Conservation (phyloP, 345 rosid species). For the Bretschneidera sinensis region DNA sequence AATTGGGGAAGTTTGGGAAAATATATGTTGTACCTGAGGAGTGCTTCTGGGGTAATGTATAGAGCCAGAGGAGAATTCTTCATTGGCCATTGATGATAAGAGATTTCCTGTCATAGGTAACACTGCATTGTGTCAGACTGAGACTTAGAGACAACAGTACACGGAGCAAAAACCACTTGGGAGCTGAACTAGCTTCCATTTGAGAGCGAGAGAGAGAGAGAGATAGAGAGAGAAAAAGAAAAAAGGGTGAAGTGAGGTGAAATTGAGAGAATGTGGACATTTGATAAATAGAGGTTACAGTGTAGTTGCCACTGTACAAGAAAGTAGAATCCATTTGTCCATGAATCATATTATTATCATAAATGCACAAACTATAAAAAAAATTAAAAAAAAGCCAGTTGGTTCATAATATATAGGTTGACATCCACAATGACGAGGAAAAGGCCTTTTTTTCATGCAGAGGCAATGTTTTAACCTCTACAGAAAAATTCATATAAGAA, state of each 20-base stretch:
- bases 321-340: neutral
- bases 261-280: conserved; percentile 16
- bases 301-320: conserved; percentile 6
- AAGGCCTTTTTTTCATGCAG: too few species aligned
- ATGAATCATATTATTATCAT: too few species aligned
- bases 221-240: conserved; percentile 9
- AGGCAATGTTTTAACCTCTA: too few species aligned
- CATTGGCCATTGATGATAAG: conserved; percentile 48
- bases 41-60: conserved; percentile 78
- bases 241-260: conserved; percentile 18
- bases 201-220: conserved; percentile 1
- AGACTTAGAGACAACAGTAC: conserved; percentile 17
- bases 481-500: too few species aligned
- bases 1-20: neutral
- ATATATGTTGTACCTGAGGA: conserved; percentile 32
- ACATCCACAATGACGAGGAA: too few species aligned
- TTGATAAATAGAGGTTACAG: conserved; percentile 1
- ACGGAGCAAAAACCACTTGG: conserved; percentile 25
- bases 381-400: neutral
- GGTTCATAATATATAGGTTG: too few species aligned
- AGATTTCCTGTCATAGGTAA: conserved; percentile 48
- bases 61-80: conserved; percentile 61
- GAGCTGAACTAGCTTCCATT: conserved; percentile 35
- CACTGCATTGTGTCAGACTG: conserved; percentile 25
- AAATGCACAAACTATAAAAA: too few species aligned